These are phyloP conservation scores for Psilocybe cubensis DNA, from an alignment of 768 basidiomycete genomes.

Conservation along the genomic window DNA sequence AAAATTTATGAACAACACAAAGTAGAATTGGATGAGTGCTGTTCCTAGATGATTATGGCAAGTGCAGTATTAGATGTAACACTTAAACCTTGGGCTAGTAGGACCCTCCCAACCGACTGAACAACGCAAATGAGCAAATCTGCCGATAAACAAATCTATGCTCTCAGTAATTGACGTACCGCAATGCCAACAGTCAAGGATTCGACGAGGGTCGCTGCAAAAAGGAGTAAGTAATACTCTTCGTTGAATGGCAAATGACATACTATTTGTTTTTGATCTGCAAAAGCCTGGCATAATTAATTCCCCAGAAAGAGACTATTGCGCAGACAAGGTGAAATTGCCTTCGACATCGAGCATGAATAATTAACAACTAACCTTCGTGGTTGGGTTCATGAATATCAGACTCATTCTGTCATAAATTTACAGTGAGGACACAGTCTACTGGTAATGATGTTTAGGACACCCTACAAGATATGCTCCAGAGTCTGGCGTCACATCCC, in stretches of 20 bases:
- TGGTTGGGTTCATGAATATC: conserved; percentile 31
- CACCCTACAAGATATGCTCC: conserved; percentile 29
- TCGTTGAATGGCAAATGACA: not conserved
- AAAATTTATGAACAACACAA: too few species aligned
- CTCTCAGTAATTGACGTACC: too few species aligned
- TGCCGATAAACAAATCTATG: not conserved
- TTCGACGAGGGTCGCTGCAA: conserved; percentile 26
- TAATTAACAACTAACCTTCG: conserved; percentile 15
- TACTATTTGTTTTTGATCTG: conserved; percentile 32
- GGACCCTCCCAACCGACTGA: conserved; percentile 25
- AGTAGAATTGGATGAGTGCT: too few species aligned
- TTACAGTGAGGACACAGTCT: not conserved
- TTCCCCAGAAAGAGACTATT: conserved; percentile 29
- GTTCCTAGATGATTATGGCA: too few species aligned
- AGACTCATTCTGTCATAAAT: conserved; percentile 28
- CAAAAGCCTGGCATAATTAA: conserved; percentile 22
- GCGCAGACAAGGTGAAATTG: not conserved
- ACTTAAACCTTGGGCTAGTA: conserved; percentile 12
- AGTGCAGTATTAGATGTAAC: conserved; percentile 20
- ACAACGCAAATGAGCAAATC: not conserved
- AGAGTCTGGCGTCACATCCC: conserved; percentile 28
- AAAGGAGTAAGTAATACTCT: not conserved
- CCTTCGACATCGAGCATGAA: too few species aligned
- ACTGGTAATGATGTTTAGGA: not conserved
- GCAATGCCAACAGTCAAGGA: conserved; percentile 35